phyloP scores from a whole-genome alignment of 2,329 filamentous ascomycete species.

The Ambrosiella cleistominuta region DNA sequence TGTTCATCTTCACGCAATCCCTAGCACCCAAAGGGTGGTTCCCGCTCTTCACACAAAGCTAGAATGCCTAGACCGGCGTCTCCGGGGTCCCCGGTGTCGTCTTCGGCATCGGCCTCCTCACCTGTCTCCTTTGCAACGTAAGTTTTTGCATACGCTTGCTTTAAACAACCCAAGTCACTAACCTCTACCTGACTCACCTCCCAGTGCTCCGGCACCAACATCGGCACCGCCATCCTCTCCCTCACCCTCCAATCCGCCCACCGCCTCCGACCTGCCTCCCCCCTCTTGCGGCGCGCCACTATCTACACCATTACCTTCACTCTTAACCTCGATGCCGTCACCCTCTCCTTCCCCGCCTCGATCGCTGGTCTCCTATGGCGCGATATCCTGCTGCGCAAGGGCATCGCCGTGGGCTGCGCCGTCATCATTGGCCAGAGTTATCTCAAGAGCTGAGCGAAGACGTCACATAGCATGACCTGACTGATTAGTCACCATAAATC shows the following conservation, averaged over 20 bases:
- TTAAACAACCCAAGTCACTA: background rate
- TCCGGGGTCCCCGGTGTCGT: constrained; percentile 52
- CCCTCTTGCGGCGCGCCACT: constrained; percentile 45
- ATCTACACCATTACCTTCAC: constrained; percentile 60
- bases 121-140: constrained; percentile 55
- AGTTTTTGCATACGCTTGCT: constrained; percentile 20
- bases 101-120: constrained; percentile 56
- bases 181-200: background rate
- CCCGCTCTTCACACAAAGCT: constrained; percentile 52
- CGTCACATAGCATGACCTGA: too few species aligned
- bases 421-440: constrained; percentile 40
- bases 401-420: constrained; percentile 55
- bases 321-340: constrained; percentile 60
- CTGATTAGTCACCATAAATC: constrained; percentile 18
- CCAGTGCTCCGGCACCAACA: constrained; percentile 61
- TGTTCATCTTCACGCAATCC: constrained; percentile 59
- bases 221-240: constrained; percentile 57
- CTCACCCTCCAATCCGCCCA: constrained; percentile 54
- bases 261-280: constrained; percentile 26
- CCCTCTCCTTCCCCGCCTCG: constrained; percentile 53
- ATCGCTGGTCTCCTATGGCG: constrained; percentile 56
- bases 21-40: constrained; percentile 62
- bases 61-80: constrained; percentile 53
- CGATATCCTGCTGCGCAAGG: constrained; percentile 50
- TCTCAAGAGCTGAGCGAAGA: constrained; percentile 18